Evolutionary conservation across 352 stramenopile species (phyloP).

Genomic region (Pythium folliculosum): DNA sequence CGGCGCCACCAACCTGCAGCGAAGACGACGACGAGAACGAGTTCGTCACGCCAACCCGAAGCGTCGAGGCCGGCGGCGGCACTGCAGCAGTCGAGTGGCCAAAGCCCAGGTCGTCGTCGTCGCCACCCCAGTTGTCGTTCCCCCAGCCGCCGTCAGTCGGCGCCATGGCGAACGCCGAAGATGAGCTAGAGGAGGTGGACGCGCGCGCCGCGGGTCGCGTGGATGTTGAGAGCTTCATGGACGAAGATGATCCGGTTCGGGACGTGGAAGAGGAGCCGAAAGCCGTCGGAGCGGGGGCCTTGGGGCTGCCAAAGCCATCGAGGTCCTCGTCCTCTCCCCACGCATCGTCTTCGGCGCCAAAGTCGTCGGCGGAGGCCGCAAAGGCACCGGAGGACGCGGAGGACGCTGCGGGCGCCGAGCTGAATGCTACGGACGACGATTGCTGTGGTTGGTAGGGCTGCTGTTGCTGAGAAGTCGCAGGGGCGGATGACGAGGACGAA

Average conservation of each 20-base stretch:
- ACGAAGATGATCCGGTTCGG: constrained; percentile 34
- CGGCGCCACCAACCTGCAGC: constrained; percentile 8
- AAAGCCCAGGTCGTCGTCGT: constrained; percentile 22
- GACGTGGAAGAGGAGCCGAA: constrained; percentile 36
- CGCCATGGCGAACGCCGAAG: constrained; percentile 36
- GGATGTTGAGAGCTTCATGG: constrained; percentile 59
- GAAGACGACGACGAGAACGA: too few relatives aligned
- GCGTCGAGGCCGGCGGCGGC: background rate
- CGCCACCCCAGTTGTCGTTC: constrained; percentile 69
- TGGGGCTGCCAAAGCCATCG: constrained; percentile 48
- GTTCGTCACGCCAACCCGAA: background rate
- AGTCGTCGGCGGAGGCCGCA: constrained; percentile 44
- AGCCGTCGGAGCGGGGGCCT: constrained; percentile 25
- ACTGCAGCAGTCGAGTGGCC: constrained; percentile 7
- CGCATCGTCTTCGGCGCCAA: constrained; percentile 51
- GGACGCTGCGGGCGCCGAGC: background rate
- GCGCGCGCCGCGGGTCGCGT: constrained; percentile 15
- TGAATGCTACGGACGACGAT: constrained; percentile 31
- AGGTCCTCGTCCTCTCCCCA: constrained; percentile 71
- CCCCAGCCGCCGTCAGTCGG: constrained; percentile 45
- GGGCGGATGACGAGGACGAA: background rate
- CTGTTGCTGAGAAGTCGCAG: background rate
- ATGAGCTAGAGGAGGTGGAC: constrained; percentile 6
- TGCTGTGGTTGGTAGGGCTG: background rate
- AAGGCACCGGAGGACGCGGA: constrained; percentile 40